Percentiles rank a stretch among this genome's conserved stretches.
These are phyloP conservation scores for Cucumis sativus DNA, from an alignment of 306 rosid species.

Conservation along the genomic window Cucumber_9930_V3 NC_026659.2:31438501-31439000, in stretches of 20 bases:
- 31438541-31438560: conserved; percentile 38
- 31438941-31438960: not conserved
- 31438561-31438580: not conserved
- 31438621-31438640: conserved; percentile 2
- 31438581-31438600: not conserved
- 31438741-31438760: conserved; percentile 1
- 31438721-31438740: conserved; percentile 37
- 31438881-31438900: not conserved
- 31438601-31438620: not conserved
- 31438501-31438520: conserved; percentile 73
- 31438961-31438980: not conserved
- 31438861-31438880: not conserved
- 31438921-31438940: not conserved
- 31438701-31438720: conserved; percentile 86
- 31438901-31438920: not conserved
- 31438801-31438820: not conserved
- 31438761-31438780: conserved; percentile 10
- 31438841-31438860: not conserved
- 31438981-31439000: not conserved
- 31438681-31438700: conserved; percentile 92
- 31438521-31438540: conserved; percentile 89
- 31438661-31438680: conserved; percentile 94
- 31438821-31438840: not conserved
- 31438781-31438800: not conserved
- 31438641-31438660: conserved; percentile 36